Evolutionary conservation across 1,284 basidiomycete species (phyloP).

Genomic region (Tilletiaria anomala): DNA sequence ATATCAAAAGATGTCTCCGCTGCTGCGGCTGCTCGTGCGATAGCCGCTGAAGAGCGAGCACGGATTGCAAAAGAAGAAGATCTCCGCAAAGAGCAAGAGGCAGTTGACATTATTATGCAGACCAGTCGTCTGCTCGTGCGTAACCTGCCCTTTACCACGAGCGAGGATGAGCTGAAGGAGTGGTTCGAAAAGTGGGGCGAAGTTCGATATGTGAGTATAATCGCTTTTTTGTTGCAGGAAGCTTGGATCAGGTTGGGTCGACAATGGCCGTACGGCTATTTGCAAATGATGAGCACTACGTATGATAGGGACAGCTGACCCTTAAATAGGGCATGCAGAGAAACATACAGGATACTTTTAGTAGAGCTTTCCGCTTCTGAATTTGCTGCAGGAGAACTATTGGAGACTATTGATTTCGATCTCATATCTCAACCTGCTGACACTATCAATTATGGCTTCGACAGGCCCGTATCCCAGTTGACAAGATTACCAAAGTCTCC

Average conservation of each 20-base stretch:
- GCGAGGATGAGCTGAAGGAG: constrained; percentile 55
- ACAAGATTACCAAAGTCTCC: constrained; percentile 51
- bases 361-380: no score
- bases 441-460: no score
- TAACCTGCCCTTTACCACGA: constrained; percentile 73
- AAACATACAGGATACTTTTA: no score
- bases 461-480: constrained; percentile 70
- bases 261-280: no score
- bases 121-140: constrained; percentile 77
- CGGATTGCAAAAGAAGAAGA: constrained; percentile 11
- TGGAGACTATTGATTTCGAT: no score
- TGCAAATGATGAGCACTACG: constrained; percentile 26
- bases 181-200: constrained; percentile 59
- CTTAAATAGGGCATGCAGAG: no score
- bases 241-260: no score
- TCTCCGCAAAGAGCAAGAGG: constrained; percentile 34
- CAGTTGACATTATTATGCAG: constrained; percentile 51
- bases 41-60: constrained; percentile 5
- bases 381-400: no score
- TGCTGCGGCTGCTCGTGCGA: not conserved
- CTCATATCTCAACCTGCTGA: no score
- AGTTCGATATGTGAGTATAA: constrained; percentile 45
- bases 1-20: not conserved
- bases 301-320: constrained; percentile 40
- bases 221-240: no score